phyloP scores from a whole-genome alignment of 768 basidiomycete genomes.

The Termitomyces sp. region DNA sequence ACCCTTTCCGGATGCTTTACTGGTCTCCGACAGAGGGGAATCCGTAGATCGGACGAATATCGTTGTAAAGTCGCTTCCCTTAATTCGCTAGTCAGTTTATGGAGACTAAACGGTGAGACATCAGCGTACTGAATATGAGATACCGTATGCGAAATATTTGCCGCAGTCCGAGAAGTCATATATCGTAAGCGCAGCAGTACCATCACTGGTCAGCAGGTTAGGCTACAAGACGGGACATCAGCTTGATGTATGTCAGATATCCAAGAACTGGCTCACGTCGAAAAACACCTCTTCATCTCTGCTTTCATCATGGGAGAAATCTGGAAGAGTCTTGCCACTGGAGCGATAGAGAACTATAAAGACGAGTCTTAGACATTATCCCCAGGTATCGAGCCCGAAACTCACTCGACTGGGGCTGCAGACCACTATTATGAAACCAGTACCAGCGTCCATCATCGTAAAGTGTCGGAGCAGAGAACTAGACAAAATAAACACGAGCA shows the following conservation, averaged over 20 bases:
- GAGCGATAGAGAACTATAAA: slow-evolving; percentile 59
- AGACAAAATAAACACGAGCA: slow-evolving; percentile 1
- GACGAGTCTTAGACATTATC: slow-evolving; percentile 4
- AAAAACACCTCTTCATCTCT: slow-evolving; percentile 71
- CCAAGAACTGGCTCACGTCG: slow-evolving; percentile 46
- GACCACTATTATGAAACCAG: slow-evolving; percentile 76
- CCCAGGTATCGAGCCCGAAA: slow-evolving; percentile 16
- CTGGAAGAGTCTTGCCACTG: slow-evolving; percentile 48
- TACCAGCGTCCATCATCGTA: slow-evolving; percentile 74
- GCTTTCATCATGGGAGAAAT: slow-evolving; percentile 40
- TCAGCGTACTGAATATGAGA: slow-evolving; percentile 58
- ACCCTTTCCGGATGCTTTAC: slow-evolving; percentile 37
- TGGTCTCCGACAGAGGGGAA: slow-evolving; percentile 47
- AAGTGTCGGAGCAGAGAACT: slow-evolving; percentile 63
- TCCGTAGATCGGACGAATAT: slow-evolving; percentile 64
- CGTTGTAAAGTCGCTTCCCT: slow-evolving; percentile 75
- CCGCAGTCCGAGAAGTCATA: slow-evolving; percentile 64
- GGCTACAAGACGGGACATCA: slow-evolving; percentile 34
- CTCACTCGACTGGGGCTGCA: slow-evolving; percentile 60
- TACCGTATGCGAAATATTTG: slow-evolving; percentile 73
- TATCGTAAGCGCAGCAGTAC: slow-evolving; percentile 59
- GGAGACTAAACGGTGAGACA: background rate
- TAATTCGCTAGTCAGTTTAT: slow-evolving; percentile 5
- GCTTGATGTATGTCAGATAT: background rate
- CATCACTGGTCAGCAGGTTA: slow-evolving; percentile 69